Evolutionary conservation across 345 rosid genomes (phyloP).

Genomic region (Kernera saxatilis): DNA sequence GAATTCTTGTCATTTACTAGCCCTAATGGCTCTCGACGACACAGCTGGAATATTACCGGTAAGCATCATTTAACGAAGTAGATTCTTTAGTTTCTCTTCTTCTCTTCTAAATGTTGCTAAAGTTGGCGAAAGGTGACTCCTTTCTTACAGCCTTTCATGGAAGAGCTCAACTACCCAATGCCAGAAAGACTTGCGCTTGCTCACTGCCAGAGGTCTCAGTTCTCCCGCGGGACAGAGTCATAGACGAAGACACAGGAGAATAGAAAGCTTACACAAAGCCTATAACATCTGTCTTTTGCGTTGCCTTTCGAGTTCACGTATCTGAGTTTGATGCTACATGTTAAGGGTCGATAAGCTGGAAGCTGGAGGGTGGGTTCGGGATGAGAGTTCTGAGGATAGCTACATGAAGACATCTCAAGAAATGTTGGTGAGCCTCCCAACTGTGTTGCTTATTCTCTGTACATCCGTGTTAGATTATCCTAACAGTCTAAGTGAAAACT

Average conservation of each 20-base stretch:
- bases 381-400: constrained; percentile 60
- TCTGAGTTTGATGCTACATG: constrained; percentile 10
- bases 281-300: not conserved
- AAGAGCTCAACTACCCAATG: constrained; percentile 73
- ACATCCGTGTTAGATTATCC: not conserved
- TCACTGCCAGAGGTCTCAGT: constrained; percentile 69
- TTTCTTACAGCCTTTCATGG: constrained; percentile 63
- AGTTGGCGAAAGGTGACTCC: not conserved
- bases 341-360: constrained; percentile 70
- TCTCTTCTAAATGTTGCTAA: not conserved
- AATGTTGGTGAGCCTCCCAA: not conserved
- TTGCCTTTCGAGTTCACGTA: not conserved
- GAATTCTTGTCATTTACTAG: constrained; percentile 16
- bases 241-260: constrained; percentile 80
- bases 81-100: not conserved
- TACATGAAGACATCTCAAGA: constrained; percentile 8
- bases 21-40: constrained; percentile 32
- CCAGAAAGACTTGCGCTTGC: constrained; percentile 73
- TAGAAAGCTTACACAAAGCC: constrained; percentile 40
- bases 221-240: constrained; percentile 49
- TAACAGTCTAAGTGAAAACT: not conserved
- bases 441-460: not conserved
- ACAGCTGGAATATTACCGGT: constrained; percentile 88
- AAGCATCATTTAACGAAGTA: constrained; percentile 28
- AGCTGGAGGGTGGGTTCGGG: constrained; percentile 86